These are phyloP conservation scores for Phytophthora multivora DNA, from an alignment of 352 stramenopile species.

Conservation along the genomic window DNA sequence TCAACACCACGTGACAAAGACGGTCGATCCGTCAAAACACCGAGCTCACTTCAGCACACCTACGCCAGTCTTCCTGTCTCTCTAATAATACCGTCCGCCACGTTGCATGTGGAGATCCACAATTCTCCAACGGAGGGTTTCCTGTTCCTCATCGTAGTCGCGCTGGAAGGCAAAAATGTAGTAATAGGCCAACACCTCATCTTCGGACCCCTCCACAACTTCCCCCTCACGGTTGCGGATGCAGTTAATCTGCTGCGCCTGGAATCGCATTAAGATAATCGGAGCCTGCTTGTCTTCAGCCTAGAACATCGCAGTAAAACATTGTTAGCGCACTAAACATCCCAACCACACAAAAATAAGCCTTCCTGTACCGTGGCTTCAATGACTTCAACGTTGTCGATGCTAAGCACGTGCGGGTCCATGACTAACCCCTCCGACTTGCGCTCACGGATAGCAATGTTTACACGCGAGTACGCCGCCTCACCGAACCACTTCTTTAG, in stretches of 20 bases:
- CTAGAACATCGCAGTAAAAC: constrained; percentile 26
- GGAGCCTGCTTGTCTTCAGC: constrained; percentile 92
- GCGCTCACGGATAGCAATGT: constrained; percentile 93
- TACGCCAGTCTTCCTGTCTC: not conserved
- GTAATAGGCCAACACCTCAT: constrained; percentile 97
- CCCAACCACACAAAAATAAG: not conserved
- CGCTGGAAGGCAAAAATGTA: constrained; percentile 98
- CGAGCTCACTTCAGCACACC: not conserved
- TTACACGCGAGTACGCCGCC: constrained; percentile 94
- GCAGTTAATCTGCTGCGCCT: constrained; percentile 99
- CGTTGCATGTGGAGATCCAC: constrained; percentile 89
- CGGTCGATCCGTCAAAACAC: too few species aligned
- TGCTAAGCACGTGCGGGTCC: constrained; percentile 96
- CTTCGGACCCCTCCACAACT: constrained; percentile 96
- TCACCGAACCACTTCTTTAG: constrained; percentile 97
- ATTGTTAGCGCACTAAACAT: constrained; percentile 17
- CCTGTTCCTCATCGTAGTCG: constrained; percentile 95
- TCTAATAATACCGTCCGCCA: constrained; percentile 81
- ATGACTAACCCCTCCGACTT: constrained; percentile 94
- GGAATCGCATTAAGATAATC: constrained; percentile 97
- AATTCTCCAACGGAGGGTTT: constrained; percentile 84
- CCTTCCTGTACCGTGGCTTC: constrained; percentile 75
- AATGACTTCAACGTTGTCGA: constrained; percentile 97
- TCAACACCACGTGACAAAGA: not conserved
- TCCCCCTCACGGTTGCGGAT: constrained; percentile 96